Percentiles rank a stretch among this genome's conserved stretches.
phyloP scores from a whole-genome alignment of 306 rosid genomes.

The Citrullus amarus region DNA sequence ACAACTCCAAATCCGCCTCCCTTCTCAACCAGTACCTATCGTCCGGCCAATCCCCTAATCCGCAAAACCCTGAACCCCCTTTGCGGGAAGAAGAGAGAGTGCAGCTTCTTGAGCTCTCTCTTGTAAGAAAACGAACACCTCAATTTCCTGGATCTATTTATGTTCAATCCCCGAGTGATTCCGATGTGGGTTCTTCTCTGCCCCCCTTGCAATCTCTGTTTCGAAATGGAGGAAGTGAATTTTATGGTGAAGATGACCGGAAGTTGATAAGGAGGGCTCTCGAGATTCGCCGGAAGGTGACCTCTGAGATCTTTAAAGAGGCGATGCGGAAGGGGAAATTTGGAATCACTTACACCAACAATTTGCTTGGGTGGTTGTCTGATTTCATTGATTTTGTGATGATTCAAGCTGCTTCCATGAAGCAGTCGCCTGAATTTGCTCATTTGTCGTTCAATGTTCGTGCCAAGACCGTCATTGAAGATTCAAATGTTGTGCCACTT shows the following conservation, averaged over 20 bases:
- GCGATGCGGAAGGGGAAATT: slow-evolving; percentile 67
- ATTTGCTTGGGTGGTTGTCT: slow-evolving; percentile 34
- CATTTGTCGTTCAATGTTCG: slow-evolving; percentile 60
- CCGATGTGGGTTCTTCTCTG: slow-evolving; percentile 60
- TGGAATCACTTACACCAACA: slow-evolving; percentile 62
- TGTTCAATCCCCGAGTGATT: slow-evolving; percentile 61
- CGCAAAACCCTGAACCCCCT: neutral
- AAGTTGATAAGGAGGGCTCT: slow-evolving; percentile 61
- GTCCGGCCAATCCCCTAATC: neutral
- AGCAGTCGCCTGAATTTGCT: slow-evolving; percentile 49
- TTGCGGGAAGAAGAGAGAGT: slow-evolving; percentile 23
- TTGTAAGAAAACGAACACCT: slow-evolving; percentile 67
- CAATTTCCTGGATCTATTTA: slow-evolving; percentile 89
- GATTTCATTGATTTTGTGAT: slow-evolving; percentile 58
- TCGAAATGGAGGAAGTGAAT: neutral
- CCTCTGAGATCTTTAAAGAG: slow-evolving; percentile 62
- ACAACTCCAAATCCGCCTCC: slow-evolving; percentile 71
- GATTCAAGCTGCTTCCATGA: slow-evolving; percentile 78
- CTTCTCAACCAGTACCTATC: slow-evolving; percentile 33
- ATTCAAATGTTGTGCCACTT: slow-evolving; percentile 63
- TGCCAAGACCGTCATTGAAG: slow-evolving; percentile 62
- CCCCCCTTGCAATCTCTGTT: slow-evolving; percentile 42
- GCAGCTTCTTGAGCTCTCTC: slow-evolving; percentile 60
- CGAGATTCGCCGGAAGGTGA: slow-evolving; percentile 76
- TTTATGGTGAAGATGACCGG: slow-evolving; percentile 20